Percentiles rank a stretch among this genome's conserved stretches.
Conservation (phyloP, 345 rosid species). For the Hibiscus syriacus region DNA sequence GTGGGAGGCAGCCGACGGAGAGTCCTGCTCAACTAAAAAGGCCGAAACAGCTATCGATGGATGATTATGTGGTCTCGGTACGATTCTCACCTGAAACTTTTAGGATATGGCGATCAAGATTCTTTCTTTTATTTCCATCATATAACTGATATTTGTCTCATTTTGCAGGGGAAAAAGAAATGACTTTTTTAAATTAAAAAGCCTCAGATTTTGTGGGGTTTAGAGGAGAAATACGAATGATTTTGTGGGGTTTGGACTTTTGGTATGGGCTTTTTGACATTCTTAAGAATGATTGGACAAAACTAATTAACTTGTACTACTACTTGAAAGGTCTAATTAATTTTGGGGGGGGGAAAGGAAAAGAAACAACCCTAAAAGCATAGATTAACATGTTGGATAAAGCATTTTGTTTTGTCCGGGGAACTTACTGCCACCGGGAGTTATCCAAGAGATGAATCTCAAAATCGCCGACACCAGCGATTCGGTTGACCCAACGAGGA, state of each 20-base stretch:
- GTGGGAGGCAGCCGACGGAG: constrained; percentile 54
- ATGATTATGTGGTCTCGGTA: constrained; percentile 60
- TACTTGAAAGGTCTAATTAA: too few relatives aligned
- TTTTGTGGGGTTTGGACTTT: neutral
- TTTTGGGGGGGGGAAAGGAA: too few relatives aligned
- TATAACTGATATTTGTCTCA: neutral
- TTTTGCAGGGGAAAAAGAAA: constrained; percentile 66
- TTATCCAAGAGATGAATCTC: too few relatives aligned
- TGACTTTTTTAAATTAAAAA: constrained; percentile 16
- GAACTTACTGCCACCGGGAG: too few relatives aligned
- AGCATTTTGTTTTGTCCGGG: constrained; percentile 5
- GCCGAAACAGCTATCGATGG: constrained; percentile 82
- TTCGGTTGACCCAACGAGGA: too few relatives aligned
- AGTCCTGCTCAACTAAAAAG: constrained; percentile 61
- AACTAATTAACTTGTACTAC: neutral
- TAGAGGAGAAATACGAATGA: constrained; percentile 2
- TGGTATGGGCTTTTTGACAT: neutral
- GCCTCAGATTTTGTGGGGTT: neutral
- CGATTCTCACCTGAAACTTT: constrained; percentile 4
- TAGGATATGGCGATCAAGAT: neutral
- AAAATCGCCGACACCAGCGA: too few relatives aligned
- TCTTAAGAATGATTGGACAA: neutral
- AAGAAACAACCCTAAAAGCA: too few relatives aligned
- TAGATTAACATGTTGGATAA: constrained; percentile 22
- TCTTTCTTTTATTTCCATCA: neutral